Base-by-base conservation (phyloP, 2,329 filamentous ascomycete genomes). In the Colletotrichum gigasporum region DNA sequence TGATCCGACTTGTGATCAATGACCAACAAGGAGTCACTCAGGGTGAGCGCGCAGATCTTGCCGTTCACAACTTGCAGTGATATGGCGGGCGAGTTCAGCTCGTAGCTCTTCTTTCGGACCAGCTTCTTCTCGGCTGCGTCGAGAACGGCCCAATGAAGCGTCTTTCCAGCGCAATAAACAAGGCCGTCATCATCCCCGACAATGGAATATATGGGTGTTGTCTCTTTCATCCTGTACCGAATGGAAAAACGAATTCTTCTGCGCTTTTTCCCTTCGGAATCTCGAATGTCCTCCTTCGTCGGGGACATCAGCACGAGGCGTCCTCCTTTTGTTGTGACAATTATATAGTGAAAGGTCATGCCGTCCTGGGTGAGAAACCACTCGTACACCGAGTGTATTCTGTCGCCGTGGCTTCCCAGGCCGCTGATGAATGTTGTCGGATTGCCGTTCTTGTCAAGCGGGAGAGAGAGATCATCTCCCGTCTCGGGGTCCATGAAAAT, bases 341-440 rank as follows among this genome's bases (percentile, higher is more conserved):
- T 80, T 30, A 93, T 79, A 71, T 88, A 90, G 2, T 85, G 82
- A 74, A 90, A 91, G 0, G 76, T 82, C 58, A 84, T 86, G n/a
- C 80, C 81, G 35, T 86, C 81, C 58, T 86, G 85, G 30, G 79
- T 76, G 66, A 86, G 87, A 5, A 80, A 73, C 91, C 91, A 94
- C 65, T 92, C 88, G 1, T 84, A 74, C 7, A 94, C 74, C 1
- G 85, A 82, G 42, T 86, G 80, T 2, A 94, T 84, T 37, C 81
- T 82, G 66, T 91, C 88, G 1, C 85, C 84, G 1, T 75, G 67
- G 44, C 85, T 82, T 1, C 85, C 86, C 14, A 93, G 78, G 3
- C 84, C 84, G 14, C 80, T 82, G 28, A 90, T 84, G 60, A 83
- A 85, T 1, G 82, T 76, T 0, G 81, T 73, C 0, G 76, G 71